Percentiles rank a stretch among this genome's conserved stretches.
Evolutionary conservation across 352 stramenopile species (phyloP).

Genomic region (Thalassiosira sp.): DNA sequence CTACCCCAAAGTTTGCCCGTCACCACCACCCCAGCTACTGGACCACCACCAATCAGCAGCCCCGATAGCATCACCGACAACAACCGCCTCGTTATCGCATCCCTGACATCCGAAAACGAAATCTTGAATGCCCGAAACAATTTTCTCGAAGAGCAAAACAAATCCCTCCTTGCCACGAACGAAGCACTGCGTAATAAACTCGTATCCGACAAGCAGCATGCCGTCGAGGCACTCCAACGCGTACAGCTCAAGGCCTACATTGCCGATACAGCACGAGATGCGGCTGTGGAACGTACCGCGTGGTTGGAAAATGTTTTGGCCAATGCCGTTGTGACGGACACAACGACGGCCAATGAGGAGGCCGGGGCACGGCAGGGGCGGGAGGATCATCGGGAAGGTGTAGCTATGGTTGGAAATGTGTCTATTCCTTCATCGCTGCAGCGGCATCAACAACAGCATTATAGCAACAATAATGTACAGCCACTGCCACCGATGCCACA

Average conservation of each 20-base stretch:
- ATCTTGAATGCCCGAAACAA: constrained; percentile 17
- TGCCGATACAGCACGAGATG: constrained; percentile 41
- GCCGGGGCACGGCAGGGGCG: too few relatives aligned
- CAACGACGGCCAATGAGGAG: neutral
- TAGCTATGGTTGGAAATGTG: too few relatives aligned
- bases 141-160: constrained; percentile 11
- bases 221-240: constrained; percentile 37
- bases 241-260: constrained; percentile 57
- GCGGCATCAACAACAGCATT: neutral
- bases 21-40: neutral
- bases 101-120: constrained; percentile 24
- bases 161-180: constrained; percentile 22
- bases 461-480: too few relatives aligned
- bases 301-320: constrained; percentile 36
- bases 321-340: neutral
- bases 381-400: too few relatives aligned
- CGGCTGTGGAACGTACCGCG: constrained; percentile 25
- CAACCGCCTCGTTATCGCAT: constrained; percentile 9
- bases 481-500: too few relatives aligned
- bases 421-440: neutral
- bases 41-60: neutral
- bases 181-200: constrained; percentile 20
- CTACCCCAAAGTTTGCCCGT: neutral
- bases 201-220: constrained; percentile 2
- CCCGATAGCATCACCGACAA: neutral